These are phyloP conservation scores for Mycena crocata DNA, from an alignment of 768 basidiomycete genomes.

Conservation along the genomic window DNA sequence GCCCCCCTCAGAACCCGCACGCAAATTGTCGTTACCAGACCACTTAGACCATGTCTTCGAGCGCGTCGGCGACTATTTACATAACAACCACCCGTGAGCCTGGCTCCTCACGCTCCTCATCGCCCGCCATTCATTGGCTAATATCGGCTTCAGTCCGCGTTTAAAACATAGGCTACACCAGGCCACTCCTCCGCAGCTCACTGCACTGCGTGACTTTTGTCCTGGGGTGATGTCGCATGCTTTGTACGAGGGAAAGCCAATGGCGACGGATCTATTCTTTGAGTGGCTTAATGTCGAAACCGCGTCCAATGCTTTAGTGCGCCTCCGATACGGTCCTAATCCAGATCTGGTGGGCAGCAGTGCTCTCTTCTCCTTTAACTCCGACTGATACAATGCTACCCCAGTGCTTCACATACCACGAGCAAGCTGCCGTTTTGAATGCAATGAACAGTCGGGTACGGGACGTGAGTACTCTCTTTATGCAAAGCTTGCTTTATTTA, in stretches of 20 bases:
- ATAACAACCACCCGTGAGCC: background rate
- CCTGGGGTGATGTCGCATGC: background rate
- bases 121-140: too few relatives aligned
- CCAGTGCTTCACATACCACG: background rate
- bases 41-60: background rate
- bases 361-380: background rate
- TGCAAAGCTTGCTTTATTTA: too few relatives aligned
- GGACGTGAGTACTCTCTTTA: too few relatives aligned
- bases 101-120: too few relatives aligned
- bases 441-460: too few relatives aligned
- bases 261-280: conserved; percentile 6
- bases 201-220: background rate
- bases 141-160: background rate
- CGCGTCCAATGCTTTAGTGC: conserved; percentile 13
- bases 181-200: background rate
- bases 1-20: background rate
- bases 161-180: background rate
- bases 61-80: background rate
- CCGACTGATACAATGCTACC: background rate
- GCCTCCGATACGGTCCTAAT: conserved; percentile 1
- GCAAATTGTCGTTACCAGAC: background rate
- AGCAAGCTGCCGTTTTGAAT: background rate
- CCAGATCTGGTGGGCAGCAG: background rate
- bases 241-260: background rate
- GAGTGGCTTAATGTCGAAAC: conserved; percentile 1